These are phyloP conservation scores for Tetrahymena thermophila DNA, from an alignment of 73 alveolate genomes.

Conservation along the genomic window DNA sequence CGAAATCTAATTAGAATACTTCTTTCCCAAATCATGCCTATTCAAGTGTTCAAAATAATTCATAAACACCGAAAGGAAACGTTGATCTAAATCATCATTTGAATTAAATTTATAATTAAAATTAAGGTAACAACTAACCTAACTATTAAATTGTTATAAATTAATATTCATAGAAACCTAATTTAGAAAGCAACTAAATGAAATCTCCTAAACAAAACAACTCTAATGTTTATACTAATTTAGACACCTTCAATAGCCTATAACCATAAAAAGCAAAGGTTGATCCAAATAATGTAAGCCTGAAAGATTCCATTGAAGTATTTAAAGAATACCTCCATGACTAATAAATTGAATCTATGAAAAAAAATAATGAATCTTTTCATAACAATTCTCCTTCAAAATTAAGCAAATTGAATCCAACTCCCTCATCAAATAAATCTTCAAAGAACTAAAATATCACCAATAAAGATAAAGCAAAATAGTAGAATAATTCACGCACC, in stretches of 20 bases:
- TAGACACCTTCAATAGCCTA: background rate
- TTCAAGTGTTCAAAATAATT: background rate
- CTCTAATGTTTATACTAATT: background rate
- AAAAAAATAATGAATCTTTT: background rate
- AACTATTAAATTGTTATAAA: background rate
- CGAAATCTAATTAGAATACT: background rate
- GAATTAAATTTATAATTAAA: too few species aligned
- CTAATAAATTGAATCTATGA: background rate
- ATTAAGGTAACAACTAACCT: background rate
- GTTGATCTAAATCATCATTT: background rate
- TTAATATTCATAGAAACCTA: background rate
- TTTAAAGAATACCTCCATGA: background rate
- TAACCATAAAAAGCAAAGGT: background rate
- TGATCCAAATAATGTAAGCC: background rate
- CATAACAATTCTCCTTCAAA: background rate
- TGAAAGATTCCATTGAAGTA: background rate
- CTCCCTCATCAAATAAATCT: background rate
- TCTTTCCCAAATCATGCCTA: background rate
- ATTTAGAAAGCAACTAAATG: background rate
- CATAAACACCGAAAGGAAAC: background rate
- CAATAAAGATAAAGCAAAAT: background rate
- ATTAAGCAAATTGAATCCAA: background rate
- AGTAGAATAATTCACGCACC: background rate
- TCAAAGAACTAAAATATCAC: background rate
- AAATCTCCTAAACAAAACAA: background rate